Evolutionary conservation across 2,329 filamentous ascomycete species (phyloP).

Genomic region (Clonostachys sp.): DNA sequence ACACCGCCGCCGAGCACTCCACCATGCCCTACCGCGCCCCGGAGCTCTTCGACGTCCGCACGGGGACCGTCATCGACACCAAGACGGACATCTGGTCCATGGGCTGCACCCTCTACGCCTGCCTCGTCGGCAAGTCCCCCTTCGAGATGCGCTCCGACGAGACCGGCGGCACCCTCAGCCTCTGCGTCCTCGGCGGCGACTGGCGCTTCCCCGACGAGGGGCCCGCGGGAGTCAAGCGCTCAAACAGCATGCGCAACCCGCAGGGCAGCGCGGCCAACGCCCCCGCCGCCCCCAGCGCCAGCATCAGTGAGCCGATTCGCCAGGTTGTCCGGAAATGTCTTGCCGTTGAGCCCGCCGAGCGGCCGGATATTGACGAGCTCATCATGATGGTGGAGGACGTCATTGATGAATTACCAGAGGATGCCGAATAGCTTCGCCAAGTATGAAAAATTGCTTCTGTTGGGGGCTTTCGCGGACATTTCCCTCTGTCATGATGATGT

Average conservation of each 20-base stretch:
- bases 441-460: too few relatives aligned
- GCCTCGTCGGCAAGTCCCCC: conserved; percentile 91
- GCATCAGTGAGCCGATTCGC: conserved; percentile 78
- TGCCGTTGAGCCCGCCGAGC: conserved; percentile 78
- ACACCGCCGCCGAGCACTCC: conserved; percentile 90
- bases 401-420: conserved; percentile 62
- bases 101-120: conserved; percentile 96
- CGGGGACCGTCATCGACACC: conserved; percentile 84
- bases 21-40: conserved; percentile 99
- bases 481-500: too few relatives aligned
- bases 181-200: conserved; percentile 89
- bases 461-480: too few relatives aligned
- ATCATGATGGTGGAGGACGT: conserved; percentile 74
- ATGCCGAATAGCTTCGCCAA: conserved; percentile 9
- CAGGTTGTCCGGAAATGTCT: conserved; percentile 86
- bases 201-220: conserved; percentile 95
- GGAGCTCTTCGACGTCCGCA: conserved; percentile 97
- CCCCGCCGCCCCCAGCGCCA: conserved; percentile 23
- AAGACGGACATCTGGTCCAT: conserved; percentile 98
- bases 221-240: conserved; percentile 46
- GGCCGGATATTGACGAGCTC: conserved; percentile 82
- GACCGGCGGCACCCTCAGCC: conserved; percentile 86
- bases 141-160: conserved; percentile 96
- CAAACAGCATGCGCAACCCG: conserved; percentile 30
- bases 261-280: conserved; percentile 15